A percentile compares a stretch with the other conserved stretches of the same genome.
These are phyloP conservation scores for Colletotrichum noveboracense DNA, from an alignment of 2,329 filamentous ascomycete species.

Conservation along the genomic window DNA sequence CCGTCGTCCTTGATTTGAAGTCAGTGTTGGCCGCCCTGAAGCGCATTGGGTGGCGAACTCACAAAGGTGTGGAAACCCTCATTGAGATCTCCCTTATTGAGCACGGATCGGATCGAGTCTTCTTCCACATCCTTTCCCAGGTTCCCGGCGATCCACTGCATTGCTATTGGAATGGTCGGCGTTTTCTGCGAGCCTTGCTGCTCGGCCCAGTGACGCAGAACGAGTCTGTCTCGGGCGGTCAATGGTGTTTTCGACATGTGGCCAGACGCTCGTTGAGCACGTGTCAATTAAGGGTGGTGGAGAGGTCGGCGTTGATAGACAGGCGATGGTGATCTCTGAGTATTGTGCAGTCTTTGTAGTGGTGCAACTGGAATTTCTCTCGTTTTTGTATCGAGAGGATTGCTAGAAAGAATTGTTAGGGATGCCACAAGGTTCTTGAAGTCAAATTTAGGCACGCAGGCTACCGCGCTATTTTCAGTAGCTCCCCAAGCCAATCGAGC, in stretches of 20 bases:
- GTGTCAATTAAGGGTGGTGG: background rate
- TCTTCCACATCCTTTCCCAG: background rate
- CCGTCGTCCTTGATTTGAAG: background rate
- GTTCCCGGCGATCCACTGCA: background rate
- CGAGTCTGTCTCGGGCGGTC: background rate
- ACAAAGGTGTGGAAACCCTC: background rate
- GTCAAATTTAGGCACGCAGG: background rate
- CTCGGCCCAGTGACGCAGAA: background rate
- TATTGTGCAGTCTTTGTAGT: background rate
- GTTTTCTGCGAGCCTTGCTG: background rate
- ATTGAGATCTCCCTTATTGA: background rate
- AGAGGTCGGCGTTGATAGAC: background rate
- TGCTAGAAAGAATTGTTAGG: background rate
- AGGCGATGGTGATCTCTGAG: background rate
- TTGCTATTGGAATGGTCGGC: background rate
- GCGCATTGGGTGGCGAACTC: background rate
- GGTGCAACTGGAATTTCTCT: background rate
- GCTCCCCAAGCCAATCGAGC: background rate
- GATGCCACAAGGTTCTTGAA: background rate
- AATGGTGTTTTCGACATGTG: background rate
- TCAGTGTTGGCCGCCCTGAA: background rate
- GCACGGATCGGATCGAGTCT: background rate
- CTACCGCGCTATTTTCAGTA: background rate
- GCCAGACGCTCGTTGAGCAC: background rate
- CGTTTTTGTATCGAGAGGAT: background rate